phyloP scores from a whole-genome alignment of 2,329 filamentous ascomycete genomes.

The Verticillium klebahnii region DNA sequence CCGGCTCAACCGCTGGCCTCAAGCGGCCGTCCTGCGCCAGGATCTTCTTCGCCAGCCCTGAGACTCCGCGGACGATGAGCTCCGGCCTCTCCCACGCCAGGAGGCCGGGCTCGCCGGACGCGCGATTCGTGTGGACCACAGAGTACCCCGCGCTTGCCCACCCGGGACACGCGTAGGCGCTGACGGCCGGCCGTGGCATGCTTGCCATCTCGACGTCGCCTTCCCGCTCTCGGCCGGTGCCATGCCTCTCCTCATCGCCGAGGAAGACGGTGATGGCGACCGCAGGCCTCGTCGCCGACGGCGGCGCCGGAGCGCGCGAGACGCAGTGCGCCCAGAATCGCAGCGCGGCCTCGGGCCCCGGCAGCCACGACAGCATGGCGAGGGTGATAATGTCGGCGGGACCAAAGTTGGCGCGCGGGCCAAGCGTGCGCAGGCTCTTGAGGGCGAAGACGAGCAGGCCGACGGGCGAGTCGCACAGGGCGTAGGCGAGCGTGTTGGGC shows the following conservation, averaged over 20 bases:
- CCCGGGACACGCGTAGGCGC: slow-evolving; percentile 38
- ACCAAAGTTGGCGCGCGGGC: slow-evolving; percentile 34
- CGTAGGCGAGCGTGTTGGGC: slow-evolving; percentile 54
- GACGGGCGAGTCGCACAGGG: slow-evolving; percentile 57
- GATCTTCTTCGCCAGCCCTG: slow-evolving; percentile 34
- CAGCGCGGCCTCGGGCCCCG: slow-evolving; percentile 57
- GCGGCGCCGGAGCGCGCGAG: slow-evolving; percentile 22
- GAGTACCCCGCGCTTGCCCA: slow-evolving; percentile 42
- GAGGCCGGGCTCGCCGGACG: slow-evolving; percentile 34
- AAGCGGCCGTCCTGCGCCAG: slow-evolving; percentile 32
- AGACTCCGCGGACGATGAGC: slow-evolving; percentile 35
- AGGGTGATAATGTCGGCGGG: slow-evolving; percentile 54
- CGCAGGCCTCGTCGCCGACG: slow-evolving; percentile 26
- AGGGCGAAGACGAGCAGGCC: slow-evolving; percentile 53
- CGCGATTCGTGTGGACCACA: slow-evolving; percentile 35
- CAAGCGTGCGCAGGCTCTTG: slow-evolving; percentile 37
- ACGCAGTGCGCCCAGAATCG: slow-evolving; percentile 49
- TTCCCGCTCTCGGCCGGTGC: neutral
- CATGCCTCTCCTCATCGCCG: slow-evolving; percentile 20
- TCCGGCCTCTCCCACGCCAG: slow-evolving; percentile 45
- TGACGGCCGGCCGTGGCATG: slow-evolving; percentile 17
- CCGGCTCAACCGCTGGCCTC: slow-evolving; percentile 16
- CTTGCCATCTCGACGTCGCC: slow-evolving; percentile 12
- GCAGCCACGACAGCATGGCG: slow-evolving; percentile 60
- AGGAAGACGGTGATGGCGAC: slow-evolving; percentile 45